Evolutionary conservation across 352 stramenopile genomes (phyloP).

Genomic region (Aphanomyces invadans): DNA sequence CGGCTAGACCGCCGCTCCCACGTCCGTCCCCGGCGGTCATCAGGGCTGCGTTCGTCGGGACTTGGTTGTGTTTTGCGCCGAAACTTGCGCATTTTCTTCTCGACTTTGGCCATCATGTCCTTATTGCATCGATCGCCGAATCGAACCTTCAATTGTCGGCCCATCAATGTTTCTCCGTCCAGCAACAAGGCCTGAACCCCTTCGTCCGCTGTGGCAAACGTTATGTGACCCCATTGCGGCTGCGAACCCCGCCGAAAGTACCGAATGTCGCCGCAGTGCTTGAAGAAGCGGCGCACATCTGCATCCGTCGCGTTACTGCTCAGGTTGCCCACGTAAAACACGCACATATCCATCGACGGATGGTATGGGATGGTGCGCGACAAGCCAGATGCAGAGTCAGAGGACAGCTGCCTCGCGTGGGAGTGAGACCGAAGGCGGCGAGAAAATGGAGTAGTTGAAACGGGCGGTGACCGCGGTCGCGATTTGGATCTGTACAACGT

Average conservation of each 20-base stretch:
- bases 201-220: constrained; percentile 3
- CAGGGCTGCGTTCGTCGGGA: no score
- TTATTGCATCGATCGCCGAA: not conserved
- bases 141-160: not conserved
- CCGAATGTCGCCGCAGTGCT: not conserved
- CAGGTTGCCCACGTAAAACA: constrained; percentile 4
- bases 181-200: not conserved
- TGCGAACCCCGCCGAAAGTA: not conserved
- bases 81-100: not conserved
- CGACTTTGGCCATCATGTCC: not conserved
- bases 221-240: not conserved
- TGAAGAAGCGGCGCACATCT: not conserved
- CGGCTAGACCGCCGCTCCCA: not conserved
- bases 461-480: not conserved
- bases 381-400: not conserved
- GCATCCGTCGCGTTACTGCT: not conserved
- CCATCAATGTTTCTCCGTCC: not conserved
- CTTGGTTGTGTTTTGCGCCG: no score
- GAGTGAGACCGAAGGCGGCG: not conserved
- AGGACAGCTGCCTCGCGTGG: not conserved
- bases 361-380: not conserved
- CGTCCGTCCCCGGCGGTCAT: not conserved
- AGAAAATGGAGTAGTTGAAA: not conserved
- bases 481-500: not conserved
- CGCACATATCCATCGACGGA: constrained; percentile 6